Base-by-base conservation (phyloP, 106 monocot genomes). In the Dioscorea alata region DNA sequence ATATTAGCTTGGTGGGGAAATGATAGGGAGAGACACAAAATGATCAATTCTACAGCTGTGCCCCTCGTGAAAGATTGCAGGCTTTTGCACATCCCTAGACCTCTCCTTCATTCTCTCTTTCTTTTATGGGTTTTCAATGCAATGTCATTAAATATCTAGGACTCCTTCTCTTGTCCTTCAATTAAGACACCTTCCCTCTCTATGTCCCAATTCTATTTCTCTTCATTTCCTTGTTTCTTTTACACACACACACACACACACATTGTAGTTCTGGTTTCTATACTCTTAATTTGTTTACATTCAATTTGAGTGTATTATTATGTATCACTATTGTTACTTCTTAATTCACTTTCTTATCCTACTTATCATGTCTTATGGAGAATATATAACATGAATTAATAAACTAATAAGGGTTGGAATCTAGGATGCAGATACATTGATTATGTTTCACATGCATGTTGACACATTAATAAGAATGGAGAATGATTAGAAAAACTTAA, bases 61-160 rank as follows among this genome's bases (percentile, higher is more conserved):
- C 65, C 49, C 79, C 86, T 86, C 86, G 86, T 86, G 86, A 86
- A 79, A 65, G 53, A 73, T 72, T 82, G 82, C 86, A 82, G 82
- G 72, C 86, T 82, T 82, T 82, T 67, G 54, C 78, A 82, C 79
- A 82, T 79, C 82, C 82, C 82, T 79, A 86, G 75, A 79, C 0
- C 61, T 61, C 28, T 75, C 68, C 42, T 18, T 25, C 23, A 23
- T 57, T n/a, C 49, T 42, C 21, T 65, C 51, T 22, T 70, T 59
- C 25, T 56, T 69, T 64, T 14, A 35, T 61, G 42, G 14, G 61
- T 75, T 67, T 62, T 67, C 67, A 67, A 63, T 35, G 67, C 61
- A 42, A 61, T 66, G 42, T 66, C 80, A 67, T 66, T 80, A 12
- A 75, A 61, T 67, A 49, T 49, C 15, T 60, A 66, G 56, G 73